These are phyloP conservation scores for Phyllosticta citrichinensis DNA, from an alignment of 2,329 filamentous ascomycete genomes.

Conservation along the genomic window DNA sequence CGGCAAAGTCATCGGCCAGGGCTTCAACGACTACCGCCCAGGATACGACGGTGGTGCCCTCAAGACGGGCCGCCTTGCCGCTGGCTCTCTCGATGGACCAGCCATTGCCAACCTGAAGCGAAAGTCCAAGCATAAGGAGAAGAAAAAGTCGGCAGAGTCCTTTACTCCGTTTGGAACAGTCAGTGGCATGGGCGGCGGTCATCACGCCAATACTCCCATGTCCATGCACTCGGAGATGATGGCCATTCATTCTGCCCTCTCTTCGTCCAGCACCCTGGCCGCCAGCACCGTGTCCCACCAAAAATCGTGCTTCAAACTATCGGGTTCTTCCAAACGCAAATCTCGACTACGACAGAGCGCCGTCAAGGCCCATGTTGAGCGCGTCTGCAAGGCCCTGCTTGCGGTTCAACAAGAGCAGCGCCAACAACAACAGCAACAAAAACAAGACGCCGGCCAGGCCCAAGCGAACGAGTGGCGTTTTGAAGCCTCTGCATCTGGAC, in stretches of 20 bases:
- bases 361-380: slow-evolving; percentile 37
- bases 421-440: neutral
- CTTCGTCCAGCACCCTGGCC: slow-evolving; percentile 34
- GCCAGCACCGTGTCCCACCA: slow-evolving; percentile 34
- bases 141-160: slow-evolving; percentile 15
- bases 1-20: slow-evolving; percentile 44
- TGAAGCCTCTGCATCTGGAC: slow-evolving; percentile 38
- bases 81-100: slow-evolving; percentile 23
- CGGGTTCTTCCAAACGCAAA: slow-evolving; percentile 39
- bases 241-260: slow-evolving; percentile 43
- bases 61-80: slow-evolving; percentile 36
- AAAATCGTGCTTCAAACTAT: slow-evolving; percentile 43
- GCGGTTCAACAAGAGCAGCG: neutral
- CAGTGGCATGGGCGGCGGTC: slow-evolving; percentile 23
- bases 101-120: slow-evolving; percentile 31
- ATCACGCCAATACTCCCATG: slow-evolving; percentile 33
- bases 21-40: slow-evolving; percentile 41
- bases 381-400: slow-evolving; percentile 24
- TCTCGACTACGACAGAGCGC: slow-evolving; percentile 32
- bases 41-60: slow-evolving; percentile 42
- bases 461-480: slow-evolving; percentile 39
- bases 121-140: slow-evolving; percentile 22
- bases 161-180: slow-evolving; percentile 31
- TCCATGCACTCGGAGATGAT: slow-evolving; percentile 49
- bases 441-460: slow-evolving; percentile 21